Conservation (phyloP, 768 basidiomycete genomes). For the Tulasnella sp. region DNA sequence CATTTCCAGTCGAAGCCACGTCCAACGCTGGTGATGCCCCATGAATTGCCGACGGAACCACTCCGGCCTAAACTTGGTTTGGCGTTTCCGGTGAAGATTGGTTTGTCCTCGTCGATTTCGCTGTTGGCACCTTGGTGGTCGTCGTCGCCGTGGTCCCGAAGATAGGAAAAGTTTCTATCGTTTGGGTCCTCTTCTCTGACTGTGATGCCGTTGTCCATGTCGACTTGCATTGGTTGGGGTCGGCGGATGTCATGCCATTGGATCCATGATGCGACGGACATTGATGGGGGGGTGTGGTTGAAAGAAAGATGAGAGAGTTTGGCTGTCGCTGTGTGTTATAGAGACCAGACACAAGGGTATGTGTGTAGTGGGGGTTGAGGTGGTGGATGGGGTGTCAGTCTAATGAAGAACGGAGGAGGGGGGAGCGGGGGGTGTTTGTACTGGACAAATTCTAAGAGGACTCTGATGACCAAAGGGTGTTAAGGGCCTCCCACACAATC, state of each 20-base stretch:
- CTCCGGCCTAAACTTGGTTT: not conserved
- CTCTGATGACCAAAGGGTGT: not conserved
- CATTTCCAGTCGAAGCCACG: conserved; percentile 71
- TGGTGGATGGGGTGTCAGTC: not conserved
- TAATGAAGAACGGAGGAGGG: not conserved
- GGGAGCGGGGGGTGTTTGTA: not conserved
- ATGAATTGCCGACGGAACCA: conserved; percentile 41
- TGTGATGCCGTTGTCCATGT: not conserved
- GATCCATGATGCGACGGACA: not conserved
- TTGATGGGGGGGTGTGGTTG: not conserved
- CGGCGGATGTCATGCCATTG: not conserved
- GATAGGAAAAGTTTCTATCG: not conserved
- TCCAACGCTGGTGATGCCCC: conserved; percentile 79
- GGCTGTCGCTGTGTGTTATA: not conserved
- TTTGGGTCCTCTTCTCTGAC: not conserved
- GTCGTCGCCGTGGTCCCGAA: not conserved
- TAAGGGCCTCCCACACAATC: not conserved
- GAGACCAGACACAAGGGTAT: not conserved
- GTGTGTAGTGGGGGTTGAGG: not conserved
- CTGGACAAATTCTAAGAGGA: not conserved
- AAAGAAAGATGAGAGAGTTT: not conserved
- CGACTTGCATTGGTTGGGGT: not conserved
- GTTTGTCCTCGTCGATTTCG: conserved; percentile 18
- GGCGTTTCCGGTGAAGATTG: not conserved
- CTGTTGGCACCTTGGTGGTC: not conserved